Percentiles rank a stretch among this genome's conserved stretches.
These are phyloP conservation scores for Monascus ruber DNA, from an alignment of 2,329 filamentous ascomycete species.

Conservation along the genomic window DNA sequence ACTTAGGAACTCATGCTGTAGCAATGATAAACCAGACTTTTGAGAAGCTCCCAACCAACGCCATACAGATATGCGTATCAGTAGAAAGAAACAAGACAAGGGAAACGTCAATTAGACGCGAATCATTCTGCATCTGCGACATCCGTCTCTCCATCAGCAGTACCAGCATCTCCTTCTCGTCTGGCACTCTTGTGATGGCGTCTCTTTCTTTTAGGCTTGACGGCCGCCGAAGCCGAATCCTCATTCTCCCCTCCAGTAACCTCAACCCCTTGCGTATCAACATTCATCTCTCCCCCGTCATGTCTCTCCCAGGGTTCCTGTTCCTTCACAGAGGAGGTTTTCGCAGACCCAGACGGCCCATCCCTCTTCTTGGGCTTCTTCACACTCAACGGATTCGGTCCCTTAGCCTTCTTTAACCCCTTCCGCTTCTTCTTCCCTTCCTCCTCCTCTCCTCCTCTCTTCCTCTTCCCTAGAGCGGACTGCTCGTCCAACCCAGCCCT, in stretches of 20 bases:
- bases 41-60: conserved; percentile 18
- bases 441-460: conserved; percentile 15
- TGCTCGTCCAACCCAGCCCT: conserved; percentile 28
- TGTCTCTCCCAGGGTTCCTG: conserved; percentile 7
- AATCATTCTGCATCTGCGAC: conserved; percentile 8
- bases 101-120: conserved; percentile 3
- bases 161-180: conserved; percentile 9
- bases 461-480: conserved; percentile 21
- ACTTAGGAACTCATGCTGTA: no score
- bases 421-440: conserved; percentile 21
- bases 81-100: conserved; percentile 1
- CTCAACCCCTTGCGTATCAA: conserved; percentile 9
- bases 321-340: conserved; percentile 5
- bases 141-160: conserved; percentile 5
- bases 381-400: conserved; percentile 37
- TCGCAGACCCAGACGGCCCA: conserved; percentile 9
- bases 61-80: conserved; percentile 9
- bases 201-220: conserved; percentile 25
- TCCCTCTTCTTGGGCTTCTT: conserved; percentile 34
- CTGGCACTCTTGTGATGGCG: conserved; percentile 22
- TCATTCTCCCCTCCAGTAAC: conserved; percentile 8
- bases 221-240: conserved; percentile 10
- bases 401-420: conserved; percentile 29
- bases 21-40: conserved; percentile 8
- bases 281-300: conserved; percentile 5